phyloP scores from a whole-genome alignment of 225 moss, liverwort and hornwort species.

The Sphagnum tenellum region DNA sequence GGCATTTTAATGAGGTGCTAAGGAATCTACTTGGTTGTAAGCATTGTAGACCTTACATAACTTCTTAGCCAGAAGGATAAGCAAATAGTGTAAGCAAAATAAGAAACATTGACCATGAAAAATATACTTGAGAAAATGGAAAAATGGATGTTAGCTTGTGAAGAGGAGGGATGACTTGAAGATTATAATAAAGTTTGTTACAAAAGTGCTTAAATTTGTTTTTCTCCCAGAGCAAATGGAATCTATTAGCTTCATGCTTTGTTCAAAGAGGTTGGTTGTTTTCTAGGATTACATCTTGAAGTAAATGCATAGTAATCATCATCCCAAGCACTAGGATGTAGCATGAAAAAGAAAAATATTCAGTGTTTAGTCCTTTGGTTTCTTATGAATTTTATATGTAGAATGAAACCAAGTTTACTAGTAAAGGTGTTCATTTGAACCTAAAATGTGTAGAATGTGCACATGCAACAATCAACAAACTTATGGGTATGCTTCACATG shows the following conservation, averaged over 20 bases:
- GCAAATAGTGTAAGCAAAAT: conserved; percentile 46
- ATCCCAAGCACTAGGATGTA: no score
- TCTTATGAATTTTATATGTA: no score
- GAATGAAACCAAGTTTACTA: conserved; percentile 95
- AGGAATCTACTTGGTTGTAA: no score
- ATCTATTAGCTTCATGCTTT: no score
- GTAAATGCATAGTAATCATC: no score
- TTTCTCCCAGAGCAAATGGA: no score
- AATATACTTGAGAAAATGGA: conserved; percentile 71
- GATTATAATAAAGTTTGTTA: conserved; percentile 61
- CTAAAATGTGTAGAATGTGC: conserved; percentile 88
- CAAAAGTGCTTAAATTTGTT: no score
- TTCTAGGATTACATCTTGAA: no score
- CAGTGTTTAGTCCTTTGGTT: no score
- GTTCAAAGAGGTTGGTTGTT: no score
- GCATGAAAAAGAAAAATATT: no score
- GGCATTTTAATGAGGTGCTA: no score
- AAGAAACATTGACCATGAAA: conserved; percentile 45
- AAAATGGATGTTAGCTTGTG: conserved; percentile 57
- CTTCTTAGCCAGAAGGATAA: conserved; percentile 53
- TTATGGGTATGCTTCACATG: conserved; percentile 45
- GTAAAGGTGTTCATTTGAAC: conserved; percentile 90
- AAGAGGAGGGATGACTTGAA: conserved; percentile 65
- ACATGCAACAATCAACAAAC: conserved; percentile 68
- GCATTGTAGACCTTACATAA: conserved; percentile 56